These are phyloP conservation scores for Salix suchowensis DNA, from an alignment of 345 rosid genomes.

Conservation along the genomic window DNA sequence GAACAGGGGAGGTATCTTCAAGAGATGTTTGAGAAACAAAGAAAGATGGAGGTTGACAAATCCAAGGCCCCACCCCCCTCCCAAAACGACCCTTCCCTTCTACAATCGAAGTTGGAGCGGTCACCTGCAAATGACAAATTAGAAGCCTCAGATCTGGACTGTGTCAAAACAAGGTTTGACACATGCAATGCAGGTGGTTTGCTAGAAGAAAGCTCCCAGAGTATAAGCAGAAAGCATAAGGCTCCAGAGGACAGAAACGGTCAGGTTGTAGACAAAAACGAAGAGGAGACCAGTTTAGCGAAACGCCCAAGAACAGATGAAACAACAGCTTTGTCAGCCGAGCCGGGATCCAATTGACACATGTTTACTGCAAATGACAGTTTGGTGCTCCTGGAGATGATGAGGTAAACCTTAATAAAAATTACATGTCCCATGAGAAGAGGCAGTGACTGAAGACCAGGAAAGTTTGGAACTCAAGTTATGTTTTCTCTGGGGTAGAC, in stretches of 20 bases:
- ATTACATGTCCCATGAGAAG: neutral
- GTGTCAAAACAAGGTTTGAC: neutral
- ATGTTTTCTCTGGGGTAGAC: neutral
- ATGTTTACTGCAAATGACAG: neutral
- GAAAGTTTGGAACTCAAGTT: neutral
- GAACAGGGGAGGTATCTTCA: slow-evolving; percentile 71
- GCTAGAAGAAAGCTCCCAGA: slow-evolving; percentile 7
- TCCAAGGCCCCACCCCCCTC: slow-evolving; percentile 30
- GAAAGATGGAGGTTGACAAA: slow-evolving; percentile 32
- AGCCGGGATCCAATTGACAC: slow-evolving; percentile 9
- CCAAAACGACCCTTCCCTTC: slow-evolving; percentile 23
- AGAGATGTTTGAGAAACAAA: slow-evolving; percentile 64
- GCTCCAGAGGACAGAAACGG: neutral
- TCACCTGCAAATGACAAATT: slow-evolving; percentile 15
- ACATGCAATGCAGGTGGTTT: neutral
- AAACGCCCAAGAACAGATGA: slow-evolving; percentile 42
- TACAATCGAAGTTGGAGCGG: slow-evolving; percentile 15
- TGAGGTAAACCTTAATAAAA: neutral
- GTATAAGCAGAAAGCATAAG: slow-evolving; percentile 16
- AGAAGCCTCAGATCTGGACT: slow-evolving; percentile 16
- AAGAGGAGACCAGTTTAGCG: slow-evolving; percentile 5
- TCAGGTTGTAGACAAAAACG: slow-evolving; percentile 1
- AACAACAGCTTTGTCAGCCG: slow-evolving; percentile 1
- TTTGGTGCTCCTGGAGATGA: neutral
- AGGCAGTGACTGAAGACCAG: neutral